Conservation (phyloP, 73 alveolate genomes). For the Tetrahymena borealis region DNA sequence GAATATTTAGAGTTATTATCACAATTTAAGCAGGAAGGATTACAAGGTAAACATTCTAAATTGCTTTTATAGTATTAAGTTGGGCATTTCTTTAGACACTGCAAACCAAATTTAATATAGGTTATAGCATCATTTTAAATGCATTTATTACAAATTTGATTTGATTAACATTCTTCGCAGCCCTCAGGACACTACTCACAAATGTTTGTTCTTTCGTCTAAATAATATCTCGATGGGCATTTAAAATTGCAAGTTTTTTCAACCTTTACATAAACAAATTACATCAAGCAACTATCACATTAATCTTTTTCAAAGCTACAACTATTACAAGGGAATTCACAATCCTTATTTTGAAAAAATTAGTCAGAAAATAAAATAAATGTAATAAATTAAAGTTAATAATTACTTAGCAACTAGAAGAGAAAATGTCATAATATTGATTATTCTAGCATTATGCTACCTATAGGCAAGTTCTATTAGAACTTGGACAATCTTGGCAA, state of each 20-base stretch:
- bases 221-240: not conserved
- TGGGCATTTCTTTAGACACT: not conserved
- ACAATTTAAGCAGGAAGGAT: not conserved
- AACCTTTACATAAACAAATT: not conserved
- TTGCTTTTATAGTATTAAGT: not conserved
- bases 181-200: not conserved
- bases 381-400: not conserved
- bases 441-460: not conserved
- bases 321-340: not conserved
- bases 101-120: not conserved
- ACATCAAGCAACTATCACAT: not conserved
- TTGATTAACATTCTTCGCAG: not conserved
- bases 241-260: not conserved
- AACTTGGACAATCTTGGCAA: not conserved
- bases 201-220: not conserved
- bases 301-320: not conserved
- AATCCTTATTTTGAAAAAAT: not conserved
- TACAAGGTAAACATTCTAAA: not conserved
- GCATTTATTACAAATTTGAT: not conserved
- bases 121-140: not conserved
- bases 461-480: not conserved
- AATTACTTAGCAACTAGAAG: not conserved
- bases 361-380: not conserved
- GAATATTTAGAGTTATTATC: not conserved
- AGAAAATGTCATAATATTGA: not conserved